A percentile compares a stretch with the other conserved stretches of the same genome.
Evolutionary conservation across 306 rosid species (phyloP).

Genomic region (Castanea crenata): DNA sequence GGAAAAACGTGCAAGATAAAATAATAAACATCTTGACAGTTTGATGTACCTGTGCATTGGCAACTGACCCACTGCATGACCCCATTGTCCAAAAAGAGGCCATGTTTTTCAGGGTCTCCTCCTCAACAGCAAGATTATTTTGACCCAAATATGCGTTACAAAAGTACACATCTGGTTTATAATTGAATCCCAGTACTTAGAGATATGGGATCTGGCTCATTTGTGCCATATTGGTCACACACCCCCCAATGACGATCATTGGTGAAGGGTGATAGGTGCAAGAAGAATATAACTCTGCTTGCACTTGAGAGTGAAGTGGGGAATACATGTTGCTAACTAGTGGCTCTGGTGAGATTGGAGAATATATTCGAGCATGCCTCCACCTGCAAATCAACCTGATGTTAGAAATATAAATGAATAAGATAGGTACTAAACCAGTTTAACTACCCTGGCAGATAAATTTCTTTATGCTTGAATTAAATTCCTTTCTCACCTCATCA

Average conservation of each 20-base stretch:
- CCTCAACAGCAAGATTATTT: neutral
- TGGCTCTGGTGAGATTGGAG: conserved; percentile 32
- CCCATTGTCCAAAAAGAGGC: too few species aligned
- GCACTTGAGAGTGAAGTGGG: conserved; percentile 50
- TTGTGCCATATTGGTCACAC: neutral
- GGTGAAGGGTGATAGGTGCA: conserved; percentile 23
- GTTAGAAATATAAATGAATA: conserved; percentile 8
- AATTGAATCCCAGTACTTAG: conserved; percentile 33
- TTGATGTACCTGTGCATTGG: too few species aligned
- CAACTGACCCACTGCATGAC: too few species aligned
- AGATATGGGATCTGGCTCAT: conserved; percentile 15
- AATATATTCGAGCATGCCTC: conserved; percentile 23
- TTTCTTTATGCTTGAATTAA: conserved; percentile 8
- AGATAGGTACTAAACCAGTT: neutral
- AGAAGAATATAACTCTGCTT: conserved; percentile 29
- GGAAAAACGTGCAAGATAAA: too few species aligned
- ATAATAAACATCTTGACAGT: too few species aligned
- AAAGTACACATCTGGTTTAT: neutral
- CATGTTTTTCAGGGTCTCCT: too few species aligned
- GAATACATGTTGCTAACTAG: conserved; percentile 47
- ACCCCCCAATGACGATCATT: conserved; percentile 20
- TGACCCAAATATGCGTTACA: conserved; percentile 24
- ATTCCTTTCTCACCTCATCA: conserved; percentile 33
- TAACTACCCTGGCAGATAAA: neutral
- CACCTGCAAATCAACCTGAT: conserved; percentile 33